Conservation (phyloP, 805 yeast species). For the Starmerella vaccinii region DNA sequence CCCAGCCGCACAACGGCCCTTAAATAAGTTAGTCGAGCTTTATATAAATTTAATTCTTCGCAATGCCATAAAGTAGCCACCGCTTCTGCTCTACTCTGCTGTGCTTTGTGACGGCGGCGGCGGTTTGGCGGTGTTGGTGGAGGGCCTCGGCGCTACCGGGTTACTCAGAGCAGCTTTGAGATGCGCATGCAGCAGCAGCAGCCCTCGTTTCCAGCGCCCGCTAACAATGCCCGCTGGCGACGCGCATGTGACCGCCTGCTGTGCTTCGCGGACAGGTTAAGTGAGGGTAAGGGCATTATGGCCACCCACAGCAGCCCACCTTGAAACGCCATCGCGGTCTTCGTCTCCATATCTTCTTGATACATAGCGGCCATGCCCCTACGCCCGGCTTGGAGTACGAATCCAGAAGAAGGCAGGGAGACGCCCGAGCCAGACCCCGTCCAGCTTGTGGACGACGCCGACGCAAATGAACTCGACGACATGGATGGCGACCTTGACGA, state of each 20-base stretch:
- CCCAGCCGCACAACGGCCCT: too few species aligned
- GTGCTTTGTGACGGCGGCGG: too few species aligned
- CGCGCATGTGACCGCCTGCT: neutral
- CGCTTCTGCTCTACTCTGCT: too few species aligned
- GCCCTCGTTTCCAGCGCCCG: neutral
- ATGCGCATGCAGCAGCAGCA: too few species aligned
- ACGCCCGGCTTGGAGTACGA: constrained; percentile 1
- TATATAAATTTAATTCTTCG: too few species aligned
- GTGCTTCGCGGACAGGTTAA: too few species aligned
- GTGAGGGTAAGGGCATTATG: neutral
- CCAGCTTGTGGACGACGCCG: constrained; percentile 14
- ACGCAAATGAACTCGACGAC: constrained; percentile 16
- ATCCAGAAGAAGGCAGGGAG: neutral
- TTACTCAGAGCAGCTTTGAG: too few species aligned
- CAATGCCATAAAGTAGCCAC: too few species aligned
- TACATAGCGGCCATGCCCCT: neutral
- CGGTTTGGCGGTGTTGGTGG: too few species aligned
- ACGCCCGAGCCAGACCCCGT: constrained; percentile 10
- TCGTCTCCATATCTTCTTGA: neutral
- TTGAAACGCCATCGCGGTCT: constrained; percentile 4
- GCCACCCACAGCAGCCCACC: constrained; percentile 4
- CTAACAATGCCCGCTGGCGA: neutral
- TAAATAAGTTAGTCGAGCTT: too few species aligned
- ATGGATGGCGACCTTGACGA: constrained; percentile 10
- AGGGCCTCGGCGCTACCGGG: too few species aligned